Base-by-base conservation (phyloP, 2,329 filamentous ascomycete species). In the Fusarium napiforme region DNA sequence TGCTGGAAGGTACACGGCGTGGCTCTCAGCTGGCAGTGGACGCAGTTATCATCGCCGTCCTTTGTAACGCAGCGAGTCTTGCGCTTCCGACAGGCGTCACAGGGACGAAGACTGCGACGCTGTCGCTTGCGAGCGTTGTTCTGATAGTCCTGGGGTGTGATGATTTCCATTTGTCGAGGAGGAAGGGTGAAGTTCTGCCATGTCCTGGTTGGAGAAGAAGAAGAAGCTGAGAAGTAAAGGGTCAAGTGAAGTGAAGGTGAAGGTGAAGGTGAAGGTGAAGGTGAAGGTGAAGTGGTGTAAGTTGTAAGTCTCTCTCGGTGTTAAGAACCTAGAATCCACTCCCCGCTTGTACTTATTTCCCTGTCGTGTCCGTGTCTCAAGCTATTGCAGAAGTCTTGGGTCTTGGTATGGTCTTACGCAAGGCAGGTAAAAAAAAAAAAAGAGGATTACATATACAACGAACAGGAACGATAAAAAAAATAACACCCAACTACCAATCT, bases 61-160 rank as follows among this genome's bases (percentile, higher is more conserved):
- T 78, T 77, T 30, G 76, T 79, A n/a, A 81, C 77, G 69, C 79
- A 81, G 55, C 79, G 78, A 53, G 78, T 79, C 69, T 81, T 81
- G 57, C 79, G 73, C 74, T 78, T 80, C 39, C 79, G 79, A 46
- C 79, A 81, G 53, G 79, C 77, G 42, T 81, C 79, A 68, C 79
- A 81, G 36, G 79, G 79, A 28, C 79, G 73, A 16, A 73, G 69
- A 46, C 75, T 79, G 50, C 79, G 78, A 26, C 77, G 75, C 60
- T 75, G 79, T 14, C 78, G 77, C 71, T 80, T 79, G 53, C 74
- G 74, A 50, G 75, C 64, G 61, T 74, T 76, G 60, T 75, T 74
- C 66, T 79, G 76, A 63, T 80, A 80, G 64, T 80, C 78, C 67
- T 77, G 75, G 46, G 79, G 78, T 49, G 79, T 80, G 64, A 79